Conservation (phyloP, 2,329 filamentous ascomycete genomes). For the Pseudopyricularia cyperi region DNA sequence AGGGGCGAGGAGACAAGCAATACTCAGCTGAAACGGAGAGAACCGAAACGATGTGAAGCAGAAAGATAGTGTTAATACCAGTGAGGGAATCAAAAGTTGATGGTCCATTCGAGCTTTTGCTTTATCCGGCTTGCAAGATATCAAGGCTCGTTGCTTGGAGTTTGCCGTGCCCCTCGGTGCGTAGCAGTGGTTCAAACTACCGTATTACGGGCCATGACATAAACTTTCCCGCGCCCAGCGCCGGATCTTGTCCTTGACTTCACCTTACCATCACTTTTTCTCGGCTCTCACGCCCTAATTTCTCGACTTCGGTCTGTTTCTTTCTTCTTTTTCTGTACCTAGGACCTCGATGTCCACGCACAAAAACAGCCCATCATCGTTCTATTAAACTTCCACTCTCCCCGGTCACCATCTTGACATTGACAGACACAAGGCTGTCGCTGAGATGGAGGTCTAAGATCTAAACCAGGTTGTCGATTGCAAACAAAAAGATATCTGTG, state of each 20-base stretch:
- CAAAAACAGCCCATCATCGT: too few relatives aligned
- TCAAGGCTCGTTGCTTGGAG: background rate
- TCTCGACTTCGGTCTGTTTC: background rate
- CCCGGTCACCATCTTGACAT: too few relatives aligned
- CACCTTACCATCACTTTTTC: background rate
- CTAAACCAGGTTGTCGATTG: background rate
- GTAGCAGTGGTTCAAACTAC: background rate
- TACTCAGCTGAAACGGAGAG: background rate
- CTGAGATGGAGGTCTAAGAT: background rate
- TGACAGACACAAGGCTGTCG: too few relatives aligned
- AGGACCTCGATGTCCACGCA: too few relatives aligned
- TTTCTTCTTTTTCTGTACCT: background rate
- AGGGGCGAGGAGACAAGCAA: background rate
- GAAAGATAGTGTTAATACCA: background rate
- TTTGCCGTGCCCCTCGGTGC: background rate
- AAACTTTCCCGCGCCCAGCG: too few relatives aligned
- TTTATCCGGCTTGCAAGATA: background rate
- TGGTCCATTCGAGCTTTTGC: background rate
- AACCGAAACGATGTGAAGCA: background rate
- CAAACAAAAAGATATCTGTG: background rate
- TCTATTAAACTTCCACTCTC: too few relatives aligned
- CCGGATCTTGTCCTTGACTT: background rate
- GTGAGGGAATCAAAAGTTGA: background rate
- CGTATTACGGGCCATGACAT: background rate
- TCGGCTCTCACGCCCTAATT: too few relatives aligned